Evolutionary conservation across 495 filamentous ascomycete species (phyloP).

Genomic region (Penicillium verhagenii): DNA sequence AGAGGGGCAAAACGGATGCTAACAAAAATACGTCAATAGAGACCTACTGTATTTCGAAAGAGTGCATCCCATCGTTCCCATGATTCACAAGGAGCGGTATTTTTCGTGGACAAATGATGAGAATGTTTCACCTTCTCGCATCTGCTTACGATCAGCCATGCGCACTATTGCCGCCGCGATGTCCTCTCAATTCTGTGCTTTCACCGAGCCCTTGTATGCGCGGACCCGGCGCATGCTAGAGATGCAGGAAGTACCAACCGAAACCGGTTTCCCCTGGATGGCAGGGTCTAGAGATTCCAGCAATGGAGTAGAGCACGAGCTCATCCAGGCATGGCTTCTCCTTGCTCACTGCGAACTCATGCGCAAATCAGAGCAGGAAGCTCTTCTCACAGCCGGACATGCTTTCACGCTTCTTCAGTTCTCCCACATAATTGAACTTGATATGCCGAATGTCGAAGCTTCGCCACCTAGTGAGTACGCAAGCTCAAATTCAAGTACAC

Average conservation of each 20-base stretch:
- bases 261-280: neutral
- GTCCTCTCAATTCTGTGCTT: constrained; percentile 50
- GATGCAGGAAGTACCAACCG: constrained; percentile 8
- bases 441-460: neutral
- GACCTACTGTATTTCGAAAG: constrained; percentile 61
- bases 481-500: neutral
- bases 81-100: constrained; percentile 50
- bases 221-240: constrained; percentile 49
- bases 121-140: constrained; percentile 36
- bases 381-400: constrained; percentile 54
- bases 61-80: constrained; percentile 53
- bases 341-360: constrained; percentile 53
- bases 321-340: constrained; percentile 55
- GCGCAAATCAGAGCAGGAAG: constrained; percentile 44
- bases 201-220: constrained; percentile 46
- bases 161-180: constrained; percentile 53
- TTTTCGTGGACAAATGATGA: constrained; percentile 36
- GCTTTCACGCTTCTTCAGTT: constrained; percentile 54
- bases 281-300: neutral
- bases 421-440: neutral
- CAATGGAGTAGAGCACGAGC: constrained; percentile 29
- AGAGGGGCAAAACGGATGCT: constrained; percentile 34
- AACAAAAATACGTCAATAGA: constrained; percentile 12
- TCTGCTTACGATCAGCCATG: constrained; percentile 56
- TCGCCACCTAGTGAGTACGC: neutral